Base-by-base conservation (phyloP, 202 grass and related monocot species). In the Zizania palustris region DNA sequence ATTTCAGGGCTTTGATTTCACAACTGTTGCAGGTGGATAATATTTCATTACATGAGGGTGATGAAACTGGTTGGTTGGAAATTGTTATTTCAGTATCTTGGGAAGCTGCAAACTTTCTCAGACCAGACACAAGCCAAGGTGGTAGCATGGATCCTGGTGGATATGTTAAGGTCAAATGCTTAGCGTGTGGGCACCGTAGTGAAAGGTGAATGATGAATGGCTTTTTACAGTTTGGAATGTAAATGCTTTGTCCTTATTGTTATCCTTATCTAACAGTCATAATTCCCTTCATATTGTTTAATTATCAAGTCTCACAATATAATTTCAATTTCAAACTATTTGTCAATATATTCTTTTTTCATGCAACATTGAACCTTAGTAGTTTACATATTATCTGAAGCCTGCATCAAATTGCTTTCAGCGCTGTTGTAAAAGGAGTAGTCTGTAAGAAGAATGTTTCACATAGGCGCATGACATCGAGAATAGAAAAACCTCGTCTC, bases 381-480 rank as follows among this genome's bases (percentile, higher is more conserved):
- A 65, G 16, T 60, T 45, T 64, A 51, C 39, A 45, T 70, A 54
- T 62, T 68, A 74, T 69, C 76, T 90, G 70, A 88, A 67, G 36
- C 6, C 33, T 67, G 18, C 74, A 36, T 55, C 51, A 45, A 65
- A 75, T 80, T 75, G 83, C 4, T 80, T 84, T 92, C 85, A 99
- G 92, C 64, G 85, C 48, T 77, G 81, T 99, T 74, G 54, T 99
- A 60, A 99, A 92, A 90, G 96, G 96, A 78, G 83, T 99, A 71
- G 85, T 85, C 45, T 99, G 96, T 90, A 95, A 99, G 89, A 99
- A 99, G 84, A 99, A 95, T 83, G 84, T 92, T n/a, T 92, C 89
- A 50, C 85, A 99, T 82, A 89, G 87, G 65, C 92, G 87, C 59
- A 99, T 99, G 92, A 78, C 83, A 84, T 89, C 96, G 43, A 84